These are phyloP conservation scores for Fusarium metavorans DNA, from an alignment of 2,329 filamentous ascomycete genomes.

Conservation along the genomic window DNA sequence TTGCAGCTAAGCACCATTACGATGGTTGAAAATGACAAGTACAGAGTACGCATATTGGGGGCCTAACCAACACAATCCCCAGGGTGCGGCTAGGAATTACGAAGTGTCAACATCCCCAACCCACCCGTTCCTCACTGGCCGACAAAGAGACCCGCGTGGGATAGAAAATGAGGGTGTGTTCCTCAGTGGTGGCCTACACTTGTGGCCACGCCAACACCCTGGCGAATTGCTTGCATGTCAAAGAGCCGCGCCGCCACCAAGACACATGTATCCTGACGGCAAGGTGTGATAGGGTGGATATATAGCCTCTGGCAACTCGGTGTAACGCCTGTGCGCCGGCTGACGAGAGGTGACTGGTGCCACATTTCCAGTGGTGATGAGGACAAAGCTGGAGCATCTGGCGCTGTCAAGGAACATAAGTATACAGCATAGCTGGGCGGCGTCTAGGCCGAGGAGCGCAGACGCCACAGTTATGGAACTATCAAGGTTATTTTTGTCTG, in stretches of 20 bases:
- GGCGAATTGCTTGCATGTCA: constrained; percentile 18
- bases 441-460: background rate
- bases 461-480: background rate
- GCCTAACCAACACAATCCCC: background rate
- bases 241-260: constrained; percentile 30
- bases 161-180: background rate
- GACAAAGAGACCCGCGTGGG: background rate
- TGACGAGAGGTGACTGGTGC: constrained; percentile 31
- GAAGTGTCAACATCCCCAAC: background rate
- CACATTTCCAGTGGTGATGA: constrained; percentile 16
- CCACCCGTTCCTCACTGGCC: background rate
- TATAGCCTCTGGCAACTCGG: constrained; percentile 13
- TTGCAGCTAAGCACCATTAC: background rate
- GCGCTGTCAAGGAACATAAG: background rate
- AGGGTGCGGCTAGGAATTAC: background rate
- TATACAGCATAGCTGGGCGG: background rate
- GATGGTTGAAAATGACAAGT: background rate
- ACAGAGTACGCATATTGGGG: background rate
- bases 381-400: background rate
- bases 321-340: constrained; percentile 24
- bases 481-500: background rate
- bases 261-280: constrained; percentile 3
- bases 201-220: background rate
- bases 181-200: background rate
- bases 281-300: background rate